Base-by-base conservation (phyloP, 1,139 yeast genomes). In the Yamadazyma dushanensis region DNA sequence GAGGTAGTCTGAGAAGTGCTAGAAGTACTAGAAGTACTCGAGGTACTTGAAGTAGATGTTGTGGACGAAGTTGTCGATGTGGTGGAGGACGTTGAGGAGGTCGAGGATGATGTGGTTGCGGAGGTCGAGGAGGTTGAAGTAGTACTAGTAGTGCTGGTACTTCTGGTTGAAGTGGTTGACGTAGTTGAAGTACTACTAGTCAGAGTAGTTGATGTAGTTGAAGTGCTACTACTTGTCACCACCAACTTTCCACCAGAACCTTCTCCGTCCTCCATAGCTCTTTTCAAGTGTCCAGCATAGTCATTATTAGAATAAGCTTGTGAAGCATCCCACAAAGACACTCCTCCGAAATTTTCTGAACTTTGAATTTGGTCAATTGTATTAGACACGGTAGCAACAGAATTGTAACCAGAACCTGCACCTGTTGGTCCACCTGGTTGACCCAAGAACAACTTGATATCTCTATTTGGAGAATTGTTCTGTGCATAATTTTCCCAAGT, bases 261-360 rank as follows among this genome's bases (percentile, higher is more conserved):
- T 10, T 26, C 16, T 3, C 26, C 14, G 16, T 33, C 26, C 4
- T 29, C 42, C 28, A 51, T 35, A 5, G 42, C 24, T 5, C 19
- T 23, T 26, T 46, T 50, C 43, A 78, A 61, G 11, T 63, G 65
- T 23, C 49, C 44, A 20, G 53, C 76, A 53, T 59, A 77, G 37
- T 63, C 56, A 25, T 79, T 80, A 54, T 86, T 87, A 15, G 70
- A 55, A 55, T 70, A 76, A 11, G 83, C 89, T 58, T 83, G 88
- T 36, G 94, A 83, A 36, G 95, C 96, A 61, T 89, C 96, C 97
- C 97, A 89, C 44, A 88, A 63, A 66, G 86, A 80, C 49, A 89
- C 74, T 56, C 97, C 97, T 45, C 95, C 96, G 53, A 89, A 86
- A 45, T 57, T 43, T 36, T 73, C 58, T 35, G 65, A 57, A 29